Base-by-base conservation (phyloP, 2,329 filamentous ascomycete genomes). In the Colletotrichum sp. region DNA sequence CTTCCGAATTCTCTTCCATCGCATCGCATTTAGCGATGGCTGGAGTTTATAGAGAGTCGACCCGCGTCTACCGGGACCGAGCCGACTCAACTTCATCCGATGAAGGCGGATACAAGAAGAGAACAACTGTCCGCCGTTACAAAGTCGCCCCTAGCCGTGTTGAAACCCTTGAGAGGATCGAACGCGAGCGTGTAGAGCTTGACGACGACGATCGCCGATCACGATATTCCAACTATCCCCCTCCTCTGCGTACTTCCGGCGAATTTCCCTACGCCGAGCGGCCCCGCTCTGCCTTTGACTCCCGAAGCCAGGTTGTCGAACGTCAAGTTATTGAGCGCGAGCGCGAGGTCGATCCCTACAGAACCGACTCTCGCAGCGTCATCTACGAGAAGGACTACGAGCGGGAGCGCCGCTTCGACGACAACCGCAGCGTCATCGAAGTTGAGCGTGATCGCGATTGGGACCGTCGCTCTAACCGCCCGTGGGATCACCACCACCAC, bases 101-200 rank as follows among this genome's bases (percentile, higher is more conserved):
- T 77, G 89, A 89, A 71, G 88, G 89, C 66, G 82, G 83, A 57
- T 87, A 87, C 82, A 85, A 84, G 79, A 85, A 84, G 79, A 85
- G 83, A 75, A 87, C 88, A 7, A 89, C 87, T n/a, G 85, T 90
- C 70, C 88, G 87, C 77, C 87, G 89, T 71, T 90, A 90, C 85
- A 90, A 90, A 81, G 88, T 90, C 32, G 82, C 83, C 10, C 85
- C 86, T 13, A 83, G 81, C 69, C 84, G 85, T 69, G 81, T 83
- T 64, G 87, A 88, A 75, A 84, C 83, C 7, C 83, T 85, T 78
- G 87, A 88, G 76, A 84, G 83, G 10, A 83, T 85, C 78, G 85
- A 87, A 49, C 84, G 84, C 72, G 84, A 87, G 60, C 82, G 83
- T 72, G 75, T 83, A 72, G 84, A 87, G 67, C 87, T 88, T 60